Evolutionary conservation across 768 basidiomycete genomes (phyloP).

Genomic region (Trichaptum fuscoviolaceum): DNA sequence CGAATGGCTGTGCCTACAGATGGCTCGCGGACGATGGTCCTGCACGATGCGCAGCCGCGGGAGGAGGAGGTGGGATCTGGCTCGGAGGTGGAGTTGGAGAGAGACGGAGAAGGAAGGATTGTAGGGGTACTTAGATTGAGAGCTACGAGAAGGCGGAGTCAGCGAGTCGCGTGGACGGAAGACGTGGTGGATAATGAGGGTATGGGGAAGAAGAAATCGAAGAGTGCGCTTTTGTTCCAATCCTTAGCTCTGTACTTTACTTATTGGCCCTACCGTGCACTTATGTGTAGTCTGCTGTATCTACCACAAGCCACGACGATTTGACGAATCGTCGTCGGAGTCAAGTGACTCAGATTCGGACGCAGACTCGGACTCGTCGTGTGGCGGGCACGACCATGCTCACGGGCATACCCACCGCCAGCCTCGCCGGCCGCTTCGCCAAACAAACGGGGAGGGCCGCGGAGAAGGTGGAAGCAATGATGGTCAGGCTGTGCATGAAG

Average conservation of each 20-base stretch:
- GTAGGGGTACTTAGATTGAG: slow-evolving; percentile 57
- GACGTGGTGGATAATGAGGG: slow-evolving; percentile 90
- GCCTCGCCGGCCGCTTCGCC: slow-evolving; percentile 10
- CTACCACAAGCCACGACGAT: slow-evolving; percentile 75
- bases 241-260: neutral
- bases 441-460: slow-evolving; percentile 1
- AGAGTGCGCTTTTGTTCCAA: slow-evolving; percentile 54
- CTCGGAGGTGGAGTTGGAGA: neutral
- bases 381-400: slow-evolving; percentile 16
- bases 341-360: slow-evolving; percentile 48
- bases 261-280: neutral
- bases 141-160: slow-evolving; percentile 40
- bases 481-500: slow-evolving; percentile 12
- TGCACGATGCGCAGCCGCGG: slow-evolving; percentile 30
- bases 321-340: slow-evolving; percentile 74
- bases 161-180: slow-evolving; percentile 76
- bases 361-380: slow-evolving; percentile 21
- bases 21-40: slow-evolving; percentile 29
- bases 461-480: slow-evolving; percentile 12
- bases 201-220: slow-evolving; percentile 84
- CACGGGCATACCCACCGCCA: slow-evolving; percentile 12
- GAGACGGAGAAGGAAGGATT: slow-evolving; percentile 13
- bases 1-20: slow-evolving; percentile 20
- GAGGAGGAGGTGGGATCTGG: slow-evolving; percentile 15
- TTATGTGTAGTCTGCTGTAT: slow-evolving; percentile 82